These are phyloP conservation scores for Adansonia gregorii DNA, from an alignment of 441 rosid genomes.

Conservation along the genomic window DNA sequence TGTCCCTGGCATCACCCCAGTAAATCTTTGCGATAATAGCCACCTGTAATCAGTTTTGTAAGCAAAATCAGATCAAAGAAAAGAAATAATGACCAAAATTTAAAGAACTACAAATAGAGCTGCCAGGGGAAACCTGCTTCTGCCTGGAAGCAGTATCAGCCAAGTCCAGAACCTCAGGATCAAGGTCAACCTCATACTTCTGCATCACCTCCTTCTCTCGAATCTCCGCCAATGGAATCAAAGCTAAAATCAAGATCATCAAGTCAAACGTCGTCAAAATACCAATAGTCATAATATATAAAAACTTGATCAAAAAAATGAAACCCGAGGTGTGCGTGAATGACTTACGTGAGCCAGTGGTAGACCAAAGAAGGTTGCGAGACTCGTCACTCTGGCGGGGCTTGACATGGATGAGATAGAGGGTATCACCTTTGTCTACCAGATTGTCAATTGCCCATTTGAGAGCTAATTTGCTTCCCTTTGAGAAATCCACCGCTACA, in stretches of 20 bases:
- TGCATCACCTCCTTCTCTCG: slow-evolving; percentile 40
- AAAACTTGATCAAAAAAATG: neutral
- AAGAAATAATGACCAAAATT: neutral
- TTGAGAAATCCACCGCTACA: slow-evolving; percentile 48
- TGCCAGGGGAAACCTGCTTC: slow-evolving; percentile 34
- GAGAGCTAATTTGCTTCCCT: slow-evolving; percentile 50
- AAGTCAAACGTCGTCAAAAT: neutral
- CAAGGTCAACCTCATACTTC: slow-evolving; percentile 40
- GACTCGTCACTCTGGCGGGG: slow-evolving; percentile 43
- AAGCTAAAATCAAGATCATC: slow-evolving; percentile 30
- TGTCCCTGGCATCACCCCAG: slow-evolving; percentile 53
- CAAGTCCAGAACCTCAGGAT: slow-evolving; percentile 39
- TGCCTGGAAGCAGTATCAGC: slow-evolving; percentile 38
- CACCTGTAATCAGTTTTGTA: slow-evolving; percentile 26
- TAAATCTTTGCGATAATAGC: slow-evolving; percentile 42
- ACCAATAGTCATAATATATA: neutral
- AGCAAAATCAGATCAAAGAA: slow-evolving; percentile 3
- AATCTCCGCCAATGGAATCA: slow-evolving; percentile 47
- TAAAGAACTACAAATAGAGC: neutral
- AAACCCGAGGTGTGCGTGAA: neutral
- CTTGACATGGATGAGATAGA: slow-evolving; percentile 46
- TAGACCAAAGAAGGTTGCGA: slow-evolving; percentile 49
- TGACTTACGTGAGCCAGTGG: slow-evolving; percentile 50
- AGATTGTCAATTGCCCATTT: slow-evolving; percentile 47
- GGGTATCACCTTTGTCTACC: slow-evolving; percentile 40